A percentile compares a stretch with the other conserved stretches of the same genome.
Conservation (phyloP, 2,329 filamentous ascomycete species). For the Diplodia seriata region DNA sequence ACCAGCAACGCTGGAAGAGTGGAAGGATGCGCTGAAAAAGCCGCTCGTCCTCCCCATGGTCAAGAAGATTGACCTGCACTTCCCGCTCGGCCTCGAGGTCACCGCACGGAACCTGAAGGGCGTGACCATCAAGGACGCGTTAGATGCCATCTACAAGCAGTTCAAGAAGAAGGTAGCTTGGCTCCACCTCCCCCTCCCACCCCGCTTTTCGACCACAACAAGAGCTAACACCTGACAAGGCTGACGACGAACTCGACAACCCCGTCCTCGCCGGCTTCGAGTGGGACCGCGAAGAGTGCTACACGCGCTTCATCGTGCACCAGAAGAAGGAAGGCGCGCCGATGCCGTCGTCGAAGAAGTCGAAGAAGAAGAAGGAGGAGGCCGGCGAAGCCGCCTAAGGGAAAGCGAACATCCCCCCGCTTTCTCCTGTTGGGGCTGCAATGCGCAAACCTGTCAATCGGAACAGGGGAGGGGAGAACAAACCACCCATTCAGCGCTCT, state of each 20-base stretch:
- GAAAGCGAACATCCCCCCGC: constrained; percentile 18
- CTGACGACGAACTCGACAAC: constrained; percentile 87
- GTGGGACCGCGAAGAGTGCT: constrained; percentile 93
- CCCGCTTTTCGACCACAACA: not conserved
- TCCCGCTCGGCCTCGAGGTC: constrained; percentile 85
- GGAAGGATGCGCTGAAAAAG: constrained; percentile 79
- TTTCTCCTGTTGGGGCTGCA: not conserved
- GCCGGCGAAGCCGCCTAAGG: constrained; percentile 43
- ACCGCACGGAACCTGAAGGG: constrained; percentile 90
- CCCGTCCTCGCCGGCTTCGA: constrained; percentile 93
- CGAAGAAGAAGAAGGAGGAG: constrained; percentile 47
- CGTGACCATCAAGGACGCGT: constrained; percentile 94
- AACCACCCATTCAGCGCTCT: not conserved
- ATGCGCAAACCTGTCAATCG: not conserved
- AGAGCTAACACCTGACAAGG: constrained; percentile 56
- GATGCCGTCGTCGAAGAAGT: constrained; percentile 45
- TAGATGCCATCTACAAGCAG: constrained; percentile 94
- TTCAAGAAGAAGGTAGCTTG: constrained; percentile 89
- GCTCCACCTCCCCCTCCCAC: too few relatives aligned
- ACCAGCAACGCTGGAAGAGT: constrained; percentile 73
- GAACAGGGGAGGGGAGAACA: not conserved
- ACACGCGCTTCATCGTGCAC: constrained; percentile 86
- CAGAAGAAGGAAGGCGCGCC: constrained; percentile 72
- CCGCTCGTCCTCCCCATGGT: constrained; percentile 79
- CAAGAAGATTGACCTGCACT: constrained; percentile 93